Conservation (phyloP, 805 yeast genomes). For the Metschnikowia baotianmanensis region DNA sequence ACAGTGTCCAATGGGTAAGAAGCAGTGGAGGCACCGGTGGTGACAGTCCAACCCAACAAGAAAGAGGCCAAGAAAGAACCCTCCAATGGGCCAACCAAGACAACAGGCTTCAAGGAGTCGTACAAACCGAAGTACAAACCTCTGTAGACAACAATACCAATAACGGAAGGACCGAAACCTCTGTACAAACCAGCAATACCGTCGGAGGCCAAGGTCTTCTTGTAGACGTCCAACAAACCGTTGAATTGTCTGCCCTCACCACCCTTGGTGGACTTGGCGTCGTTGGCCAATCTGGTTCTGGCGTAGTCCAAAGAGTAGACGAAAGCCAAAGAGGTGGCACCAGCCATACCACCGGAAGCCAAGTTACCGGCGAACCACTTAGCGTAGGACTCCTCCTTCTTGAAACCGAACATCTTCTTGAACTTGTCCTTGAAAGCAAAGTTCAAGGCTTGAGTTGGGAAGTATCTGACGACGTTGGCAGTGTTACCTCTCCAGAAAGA, state of each 20-base stretch:
- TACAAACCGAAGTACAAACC: slow-evolving; percentile 98
- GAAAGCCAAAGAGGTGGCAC: slow-evolving; percentile 90
- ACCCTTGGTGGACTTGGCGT: slow-evolving; percentile 87
- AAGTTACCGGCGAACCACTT: slow-evolving; percentile 96
- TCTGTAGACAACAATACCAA: slow-evolving; percentile 98
- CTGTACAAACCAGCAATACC: slow-evolving; percentile 99
- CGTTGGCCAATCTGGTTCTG: slow-evolving; percentile 98
- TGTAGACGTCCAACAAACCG: slow-evolving; percentile 95
- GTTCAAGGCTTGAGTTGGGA: slow-evolving; percentile 99
- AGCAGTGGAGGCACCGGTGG: slow-evolving; percentile 98
- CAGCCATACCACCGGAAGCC: slow-evolving; percentile 98
- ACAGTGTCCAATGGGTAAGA: slow-evolving; percentile 99
- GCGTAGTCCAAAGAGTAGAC: slow-evolving; percentile 98
- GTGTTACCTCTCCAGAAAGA: slow-evolving; percentile 99
- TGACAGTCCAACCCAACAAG: slow-evolving; percentile 96
- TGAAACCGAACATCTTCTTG: slow-evolving; percentile 94
- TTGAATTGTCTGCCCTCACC: slow-evolving; percentile 93
- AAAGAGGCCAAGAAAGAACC: slow-evolving; percentile 94
- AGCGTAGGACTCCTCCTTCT: slow-evolving; percentile 92
- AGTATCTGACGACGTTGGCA: slow-evolving; percentile 97
- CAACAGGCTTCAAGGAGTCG: slow-evolving; percentile 95
- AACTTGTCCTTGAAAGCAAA: slow-evolving; percentile 98
- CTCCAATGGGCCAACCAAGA: slow-evolving; percentile 90
- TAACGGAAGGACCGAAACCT: slow-evolving; percentile 98
- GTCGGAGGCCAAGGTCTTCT: slow-evolving; percentile 90